These are phyloP conservation scores for Lyophyllum semitale DNA, from an alignment of 768 basidiomycete genomes.

Conservation along the genomic window DNA sequence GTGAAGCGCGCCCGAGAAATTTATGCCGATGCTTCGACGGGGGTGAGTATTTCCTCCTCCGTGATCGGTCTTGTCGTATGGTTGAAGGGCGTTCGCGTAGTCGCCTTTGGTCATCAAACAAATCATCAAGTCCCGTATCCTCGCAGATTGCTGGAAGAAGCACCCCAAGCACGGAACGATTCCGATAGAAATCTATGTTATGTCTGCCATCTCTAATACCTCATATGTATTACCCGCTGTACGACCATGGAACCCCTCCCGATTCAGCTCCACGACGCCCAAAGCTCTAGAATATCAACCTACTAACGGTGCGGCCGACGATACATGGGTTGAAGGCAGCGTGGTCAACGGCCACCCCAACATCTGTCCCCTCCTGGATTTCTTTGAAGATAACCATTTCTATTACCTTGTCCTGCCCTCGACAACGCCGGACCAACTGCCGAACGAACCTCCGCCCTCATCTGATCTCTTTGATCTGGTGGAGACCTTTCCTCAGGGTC, in stretches of 20 bases:
- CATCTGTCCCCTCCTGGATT: slow-evolving; percentile 92
- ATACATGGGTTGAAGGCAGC: slow-evolving; percentile 69
- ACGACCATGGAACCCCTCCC: slow-evolving; percentile 83
- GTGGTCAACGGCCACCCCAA: slow-evolving; percentile 90
- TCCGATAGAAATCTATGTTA: slow-evolving; percentile 95
- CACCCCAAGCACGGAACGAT: slow-evolving; percentile 94
- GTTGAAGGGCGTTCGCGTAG: slow-evolving; percentile 42
- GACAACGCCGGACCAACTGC: slow-evolving; percentile 58
- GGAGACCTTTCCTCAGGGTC: slow-evolving; percentile 83
- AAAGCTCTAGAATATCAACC: slow-evolving; percentile 13
- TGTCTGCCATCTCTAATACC: slow-evolving; percentile 86
- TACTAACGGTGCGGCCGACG: slow-evolving; percentile 19
- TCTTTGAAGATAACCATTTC: slow-evolving; percentile 95
- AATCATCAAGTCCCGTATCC: slow-evolving; percentile 96
- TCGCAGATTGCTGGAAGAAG: slow-evolving; percentile 99
- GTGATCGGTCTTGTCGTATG: slow-evolving; percentile 14
- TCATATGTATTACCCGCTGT: slow-evolving; percentile 76
- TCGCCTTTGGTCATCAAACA: slow-evolving; percentile 95
- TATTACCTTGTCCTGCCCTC: slow-evolving; percentile 93
- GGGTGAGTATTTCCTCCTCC: slow-evolving; percentile 55
- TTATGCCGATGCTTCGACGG: slow-evolving; percentile 71
- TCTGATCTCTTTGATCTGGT: slow-evolving; percentile 96
- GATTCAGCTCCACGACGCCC: slow-evolving; percentile 32
- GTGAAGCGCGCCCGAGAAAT: slow-evolving; percentile 90
- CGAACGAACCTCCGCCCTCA: slow-evolving; percentile 54